A percentile compares a stretch with the other conserved stretches of the same genome.
Evolutionary conservation across 2,329 filamentous ascomycete species (phyloP).

Genomic region (Colletotrichum agaves): DNA sequence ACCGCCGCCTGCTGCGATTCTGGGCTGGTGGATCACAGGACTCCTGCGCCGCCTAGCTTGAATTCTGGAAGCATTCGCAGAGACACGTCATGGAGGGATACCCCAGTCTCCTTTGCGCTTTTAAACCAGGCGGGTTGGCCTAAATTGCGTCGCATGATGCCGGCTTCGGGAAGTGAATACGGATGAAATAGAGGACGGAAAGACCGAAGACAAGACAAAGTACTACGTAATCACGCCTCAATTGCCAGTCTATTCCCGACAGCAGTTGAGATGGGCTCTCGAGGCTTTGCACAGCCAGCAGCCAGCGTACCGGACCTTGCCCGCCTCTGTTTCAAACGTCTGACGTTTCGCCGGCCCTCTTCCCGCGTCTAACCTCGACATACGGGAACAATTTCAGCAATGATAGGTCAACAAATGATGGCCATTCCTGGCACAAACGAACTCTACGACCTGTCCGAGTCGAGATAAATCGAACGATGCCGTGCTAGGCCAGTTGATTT

Average conservation of each 20-base stretch:
- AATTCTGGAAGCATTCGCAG: constrained; percentile 33
- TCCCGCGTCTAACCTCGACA: constrained; percentile 6
- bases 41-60: constrained; percentile 6
- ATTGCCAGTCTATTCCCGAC: not conserved
- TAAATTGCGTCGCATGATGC: not conserved
- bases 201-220: not conserved
- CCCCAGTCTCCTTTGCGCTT: constrained; percentile 1
- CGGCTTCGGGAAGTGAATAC: not conserved
- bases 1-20: not conserved
- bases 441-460: constrained; percentile 3
- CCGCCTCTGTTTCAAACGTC: constrained; percentile 31
- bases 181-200: not conserved
- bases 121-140: not conserved
- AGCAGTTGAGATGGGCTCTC: not conserved
- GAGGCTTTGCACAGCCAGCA: not conserved
- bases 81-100: constrained; percentile 5
- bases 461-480: constrained; percentile 9
- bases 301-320: not conserved
- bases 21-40: not conserved
- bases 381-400: not conserved
- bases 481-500: too few relatives aligned
- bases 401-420: not conserved
- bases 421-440: constrained; percentile 10
- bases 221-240: not conserved
- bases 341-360: constrained; percentile 31